Evolutionary conservation across 805 yeast species (phyloP), one percentile per base, ranked within the genome.

Genomic region (Lipomyces sp.): DNA sequence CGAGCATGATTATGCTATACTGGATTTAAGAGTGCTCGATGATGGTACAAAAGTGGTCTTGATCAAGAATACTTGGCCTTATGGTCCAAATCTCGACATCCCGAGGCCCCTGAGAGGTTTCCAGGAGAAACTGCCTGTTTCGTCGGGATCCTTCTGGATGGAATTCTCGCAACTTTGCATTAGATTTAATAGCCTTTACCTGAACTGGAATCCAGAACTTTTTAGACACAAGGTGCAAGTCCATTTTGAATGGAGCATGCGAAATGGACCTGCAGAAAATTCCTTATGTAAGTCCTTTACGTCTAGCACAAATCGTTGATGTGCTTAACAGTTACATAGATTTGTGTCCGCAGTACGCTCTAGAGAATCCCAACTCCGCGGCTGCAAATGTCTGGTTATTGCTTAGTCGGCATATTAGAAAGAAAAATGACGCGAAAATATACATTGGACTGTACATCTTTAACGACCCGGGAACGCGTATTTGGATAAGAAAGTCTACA

Each of bases 1-100:
- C 2, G 80, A 83, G 48, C 97, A 92, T 76, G 97, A 92, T 75
- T 92, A 90, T 74, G 81, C 90, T 0, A 78, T 91, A 0, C 64
- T 82, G 1, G 83, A 78, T n/a, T 62, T 86, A 39, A 65, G 72
- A 33, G 69, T 66, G 6, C 68, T 70, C 4, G 73, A 66, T 2
- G 73, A 70, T 10, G 69, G 60, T 3, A 63, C 67, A 13, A 62
- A 62, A 45, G 48, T 69, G 2, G 64, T 83, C 1, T 67, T 72
- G 0, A 63, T 85, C 4, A 79, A 79, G 60, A 86, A 86, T 70
- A 88, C 89, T 0, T 83, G 83, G 84, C 53, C 58, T 37, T 56
- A 68, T 39, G 57, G 2, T 64, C 62, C 18, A 45, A 57, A 32
- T 53, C 34, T 60, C 53, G 7, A 39, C 42, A 48, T 35, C 53